Base-by-base conservation (phyloP, 352 stramenopile genomes). In the Phytophthora vignae region DNA sequence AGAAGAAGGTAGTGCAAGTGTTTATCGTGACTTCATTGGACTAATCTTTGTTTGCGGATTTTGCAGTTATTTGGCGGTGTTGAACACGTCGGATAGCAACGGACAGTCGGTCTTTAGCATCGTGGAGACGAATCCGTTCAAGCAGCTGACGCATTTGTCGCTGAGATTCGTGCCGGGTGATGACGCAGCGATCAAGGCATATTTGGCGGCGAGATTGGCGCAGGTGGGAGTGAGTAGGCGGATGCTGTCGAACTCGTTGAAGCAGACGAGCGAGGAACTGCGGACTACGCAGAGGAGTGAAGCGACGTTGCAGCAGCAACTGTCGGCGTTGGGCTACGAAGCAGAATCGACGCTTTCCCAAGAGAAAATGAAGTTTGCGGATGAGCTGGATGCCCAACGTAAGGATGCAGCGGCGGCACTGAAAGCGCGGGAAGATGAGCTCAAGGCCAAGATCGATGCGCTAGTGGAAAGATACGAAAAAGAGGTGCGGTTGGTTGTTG, bases 41-140 rank as follows among this genome's bases (percentile, higher is more conserved):
- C 69, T 36, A 1, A 58, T 65, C 10, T 57, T 38, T 29, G 25
- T 38, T 44, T 38, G 22, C 7, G 60, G 19, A 4, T 31, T 64
- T 48, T 67, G 27, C 48, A 94, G 90, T 59, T 96, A 95, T 71
- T 76, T 96, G 38, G 90, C 88, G 33, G 90, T 96, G 31, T 64
- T 96, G 29, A 94, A 94, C 65, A 95, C 87, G 33, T 83, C 69
- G 15, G 85, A 95, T 58, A 55, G 56, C 31, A 73, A 87, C 27
- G 83, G 78, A n/a, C 73, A 90, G 53, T 91, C 83, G 4, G 71
- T 93, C 19, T 98, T 99, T 72, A 96, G 88, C 36, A 94, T 99
- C 49, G 91, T 99, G 46, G 96, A 99, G 81, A 97, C 94, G 21
- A 98, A 98, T 58, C 86, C 73, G 22, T 99, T 99, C 84, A 98